Evolutionary conservation across 129 eudicot genomes (phyloP).

Genomic region (Kitagawia praeruptora): DNA sequence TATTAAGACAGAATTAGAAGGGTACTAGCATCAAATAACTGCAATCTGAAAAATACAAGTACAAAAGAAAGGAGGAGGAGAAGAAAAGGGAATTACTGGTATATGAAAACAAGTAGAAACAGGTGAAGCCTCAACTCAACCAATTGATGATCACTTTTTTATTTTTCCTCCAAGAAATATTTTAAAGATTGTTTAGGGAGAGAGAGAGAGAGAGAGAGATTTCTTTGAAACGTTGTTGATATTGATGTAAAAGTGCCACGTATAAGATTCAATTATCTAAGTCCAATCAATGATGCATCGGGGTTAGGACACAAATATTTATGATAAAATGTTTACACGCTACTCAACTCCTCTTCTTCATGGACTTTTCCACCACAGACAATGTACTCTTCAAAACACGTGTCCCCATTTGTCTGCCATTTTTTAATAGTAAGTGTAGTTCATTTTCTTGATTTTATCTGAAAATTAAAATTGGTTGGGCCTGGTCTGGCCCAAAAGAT

Average conservation of each 20-base stretch:
- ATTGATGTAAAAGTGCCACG: constrained; percentile 36
- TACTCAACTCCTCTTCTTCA: constrained; percentile 5
- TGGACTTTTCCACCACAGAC: constrained; percentile 23
- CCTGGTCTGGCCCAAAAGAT: no score
- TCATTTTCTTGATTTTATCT: no score
- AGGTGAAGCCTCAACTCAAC: not conserved
- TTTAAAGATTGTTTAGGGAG: not conserved
- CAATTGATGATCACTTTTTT: not conserved
- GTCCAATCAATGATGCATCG: constrained; percentile 46
- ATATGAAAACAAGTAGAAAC: not conserved
- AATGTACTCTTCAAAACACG: not conserved
- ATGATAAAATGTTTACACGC: not conserved
- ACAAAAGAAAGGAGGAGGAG: not conserved
- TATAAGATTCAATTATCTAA: constrained; percentile 41
- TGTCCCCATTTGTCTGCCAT: not conserved
- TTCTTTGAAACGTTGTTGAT: constrained; percentile 11
- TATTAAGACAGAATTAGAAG: not conserved
- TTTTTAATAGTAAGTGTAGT: no score
- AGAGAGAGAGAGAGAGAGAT: constrained; percentile 18
- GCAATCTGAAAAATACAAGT: no score
- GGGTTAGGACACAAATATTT: constrained; percentile 1
- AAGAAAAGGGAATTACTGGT: not conserved
- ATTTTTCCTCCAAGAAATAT: not conserved
- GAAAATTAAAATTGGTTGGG: no score
- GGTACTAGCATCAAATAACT: not conserved